Evolutionary conservation across 2,329 filamentous ascomycete genomes (phyloP), one percentile per base, ranked within the genome.

Genomic region (Fusarium mundagurra): DNA sequence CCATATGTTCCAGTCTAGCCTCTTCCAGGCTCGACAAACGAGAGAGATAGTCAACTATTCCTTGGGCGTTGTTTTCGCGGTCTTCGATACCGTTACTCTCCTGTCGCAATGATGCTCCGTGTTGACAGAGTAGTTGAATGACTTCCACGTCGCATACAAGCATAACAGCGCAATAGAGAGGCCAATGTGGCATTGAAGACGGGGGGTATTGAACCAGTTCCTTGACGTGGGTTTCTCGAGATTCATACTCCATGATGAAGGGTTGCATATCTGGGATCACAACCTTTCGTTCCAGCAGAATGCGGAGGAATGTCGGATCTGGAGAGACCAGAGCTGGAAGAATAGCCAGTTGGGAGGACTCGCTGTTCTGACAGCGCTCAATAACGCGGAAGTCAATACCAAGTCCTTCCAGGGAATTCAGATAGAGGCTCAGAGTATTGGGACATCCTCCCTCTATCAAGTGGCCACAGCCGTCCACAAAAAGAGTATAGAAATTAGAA

Each of bases 1-100:
- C 1, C 17, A n/a, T 27, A 5, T 45, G 3, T 0, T 18, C n/a
- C 0, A 27, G 1, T 20, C 43, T 11, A 5, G 43, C 43, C 8
- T 44, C n/a, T 18, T 1, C 0, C 16, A 44, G 2, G 6, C 17
- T 27, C 0, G n/a, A 27, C 0, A 44, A 1, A 2, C 4, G 1
- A 5, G 43, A 27, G 8, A 44, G n/a, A 8, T 8, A 7, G 4
- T 44, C 1, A 5, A 24, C 0, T 44, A 44, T 44, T 3, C 11
- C n/a, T 18, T 8, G 16, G 3, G 14, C 6, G 2, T 43, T 3
- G 7, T 1, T 16, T 10, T 43, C 9, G 1, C 11, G 5, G 4
- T 43, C 22, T 6, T 10, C 1, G 4, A 3, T n/a, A 1, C 8
- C 14, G 1, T 6, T 16, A 8, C 8, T 10, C 8, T n/a, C 14